phyloP scores from a whole-genome alignment of 1,139 yeast species.

The Taiozyma sp. region DNA sequence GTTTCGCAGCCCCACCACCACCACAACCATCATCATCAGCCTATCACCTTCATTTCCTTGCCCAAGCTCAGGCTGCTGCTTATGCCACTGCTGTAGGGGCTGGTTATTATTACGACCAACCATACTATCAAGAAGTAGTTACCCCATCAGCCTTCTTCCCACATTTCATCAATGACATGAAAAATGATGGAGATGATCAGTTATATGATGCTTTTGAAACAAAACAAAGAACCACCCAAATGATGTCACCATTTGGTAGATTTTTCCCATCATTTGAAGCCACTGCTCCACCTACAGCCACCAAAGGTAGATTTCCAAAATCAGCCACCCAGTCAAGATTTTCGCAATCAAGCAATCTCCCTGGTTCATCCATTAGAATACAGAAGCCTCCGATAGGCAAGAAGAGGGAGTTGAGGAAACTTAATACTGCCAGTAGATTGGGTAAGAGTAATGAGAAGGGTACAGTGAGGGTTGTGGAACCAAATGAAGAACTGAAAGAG shows the following conservation, averaged over 20 bases:
- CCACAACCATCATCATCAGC: not conserved
- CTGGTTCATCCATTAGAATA: not conserved
- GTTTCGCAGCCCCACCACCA: not conserved
- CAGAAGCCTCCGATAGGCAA: not conserved
- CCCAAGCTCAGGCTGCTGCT: not conserved
- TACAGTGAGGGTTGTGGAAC: conserved; percentile 3
- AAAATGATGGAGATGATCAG: conserved; percentile 16
- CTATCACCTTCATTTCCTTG: not conserved
- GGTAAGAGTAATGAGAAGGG: conserved; percentile 1
- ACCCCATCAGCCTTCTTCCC: conserved; percentile 4
- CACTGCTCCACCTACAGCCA: conserved; percentile 26
- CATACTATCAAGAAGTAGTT: conserved; percentile 4
- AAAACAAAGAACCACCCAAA: conserved; percentile 4
- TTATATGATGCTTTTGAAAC: conserved; percentile 15
- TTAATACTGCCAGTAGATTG: not conserved
- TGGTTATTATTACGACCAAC: conserved; percentile 24
- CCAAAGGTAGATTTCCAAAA: conserved; percentile 4
- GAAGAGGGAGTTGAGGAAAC: not conserved
- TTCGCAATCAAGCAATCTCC: not conserved
- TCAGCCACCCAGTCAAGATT: conserved; percentile 1
- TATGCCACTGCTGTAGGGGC: conserved; percentile 13
- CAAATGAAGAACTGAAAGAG: not conserved
- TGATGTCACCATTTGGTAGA: conserved; percentile 25
- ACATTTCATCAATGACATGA: conserved; percentile 2
- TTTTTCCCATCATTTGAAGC: conserved; percentile 31